A percentile compares a stretch with the other conserved stretches of the same genome.
phyloP scores from a whole-genome alignment of 192 early-diverging fungal species.

The Linderina pennispora region DNA sequence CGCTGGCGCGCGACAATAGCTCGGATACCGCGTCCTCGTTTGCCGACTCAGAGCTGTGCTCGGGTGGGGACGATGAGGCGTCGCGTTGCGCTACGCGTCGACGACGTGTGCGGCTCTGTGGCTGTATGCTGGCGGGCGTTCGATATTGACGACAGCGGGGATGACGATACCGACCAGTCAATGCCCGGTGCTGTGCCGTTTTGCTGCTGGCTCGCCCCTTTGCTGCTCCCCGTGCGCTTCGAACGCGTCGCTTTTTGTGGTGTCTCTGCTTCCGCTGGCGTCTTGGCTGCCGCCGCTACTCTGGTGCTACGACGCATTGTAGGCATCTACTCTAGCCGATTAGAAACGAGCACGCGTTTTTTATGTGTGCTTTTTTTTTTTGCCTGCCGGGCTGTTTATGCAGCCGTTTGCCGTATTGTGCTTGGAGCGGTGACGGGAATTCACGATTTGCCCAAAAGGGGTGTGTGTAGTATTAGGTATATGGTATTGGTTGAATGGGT shows the following conservation, averaged over 20 bases:
- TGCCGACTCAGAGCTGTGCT: no score
- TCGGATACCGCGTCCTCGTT: conserved; percentile 3
- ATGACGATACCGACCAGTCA: conserved; percentile 21
- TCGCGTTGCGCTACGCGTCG: not conserved
- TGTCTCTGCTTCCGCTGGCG: not conserved
- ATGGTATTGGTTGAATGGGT: no score
- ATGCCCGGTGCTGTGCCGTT: not conserved
- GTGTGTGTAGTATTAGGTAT: no score
- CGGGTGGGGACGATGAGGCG: no score
- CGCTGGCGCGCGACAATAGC: conserved; percentile 14
- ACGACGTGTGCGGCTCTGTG: not conserved
- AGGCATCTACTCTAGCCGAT: no score
- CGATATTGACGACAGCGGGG: conserved; percentile 35
- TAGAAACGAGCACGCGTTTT: not conserved
- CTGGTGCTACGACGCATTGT: conserved; percentile 28
- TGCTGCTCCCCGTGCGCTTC: not conserved
- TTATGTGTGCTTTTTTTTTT: no score
- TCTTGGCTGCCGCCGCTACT: conserved; percentile 10
- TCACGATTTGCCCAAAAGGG: no score
- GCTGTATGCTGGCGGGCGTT: conserved; percentile 7
- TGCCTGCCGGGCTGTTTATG: no score
- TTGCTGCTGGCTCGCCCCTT: not conserved
- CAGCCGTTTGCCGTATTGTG: no score
- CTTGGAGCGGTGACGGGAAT: no score
- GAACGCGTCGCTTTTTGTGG: no score